phyloP scores from a whole-genome alignment of 2,329 filamentous ascomycete species.

The Acrodontium crateriforme region DNA sequence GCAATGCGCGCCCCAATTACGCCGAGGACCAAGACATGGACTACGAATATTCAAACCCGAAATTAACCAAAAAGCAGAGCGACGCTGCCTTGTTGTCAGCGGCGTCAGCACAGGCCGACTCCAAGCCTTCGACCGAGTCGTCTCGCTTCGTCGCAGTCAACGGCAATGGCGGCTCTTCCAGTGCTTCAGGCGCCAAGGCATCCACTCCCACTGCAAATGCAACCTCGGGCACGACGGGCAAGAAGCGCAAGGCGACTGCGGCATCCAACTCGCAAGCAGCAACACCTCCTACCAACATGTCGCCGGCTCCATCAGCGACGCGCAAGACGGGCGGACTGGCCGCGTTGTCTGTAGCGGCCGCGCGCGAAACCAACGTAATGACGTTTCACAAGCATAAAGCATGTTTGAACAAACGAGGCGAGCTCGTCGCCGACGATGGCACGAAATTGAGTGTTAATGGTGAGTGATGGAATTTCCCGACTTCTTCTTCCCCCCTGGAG shows the following conservation, averaged over 20 bases:
- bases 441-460: constrained; percentile 73
- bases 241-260: constrained; percentile 59
- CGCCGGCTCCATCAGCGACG: constrained; percentile 12
- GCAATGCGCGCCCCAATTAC: constrained; percentile 76
- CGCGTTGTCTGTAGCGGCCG: constrained; percentile 27
- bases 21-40: constrained; percentile 90
- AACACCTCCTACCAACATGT: constrained; percentile 10
- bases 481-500: constrained; percentile 1
- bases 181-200: constrained; percentile 9
- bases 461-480: too few relatives aligned
- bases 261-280: constrained; percentile 10
- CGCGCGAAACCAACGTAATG: constrained; percentile 69
- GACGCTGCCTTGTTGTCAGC: constrained; percentile 4
- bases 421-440: constrained; percentile 80
- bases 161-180: constrained; percentile 3
- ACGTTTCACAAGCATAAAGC: constrained; percentile 63
- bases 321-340: constrained; percentile 25
- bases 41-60: constrained; percentile 49
- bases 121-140: constrained; percentile 6
- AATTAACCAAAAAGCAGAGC: constrained; percentile 15
- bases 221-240: constrained; percentile 44
- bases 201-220: constrained; percentile 41
- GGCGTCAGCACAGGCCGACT: neutral
- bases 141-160: constrained; percentile 7
- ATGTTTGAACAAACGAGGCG: constrained; percentile 54